Percentiles rank a stretch among this genome's conserved stretches.
Evolutionary conservation across 1,284 basidiomycete species (phyloP).

Genomic region (Boletus smithii): DNA sequence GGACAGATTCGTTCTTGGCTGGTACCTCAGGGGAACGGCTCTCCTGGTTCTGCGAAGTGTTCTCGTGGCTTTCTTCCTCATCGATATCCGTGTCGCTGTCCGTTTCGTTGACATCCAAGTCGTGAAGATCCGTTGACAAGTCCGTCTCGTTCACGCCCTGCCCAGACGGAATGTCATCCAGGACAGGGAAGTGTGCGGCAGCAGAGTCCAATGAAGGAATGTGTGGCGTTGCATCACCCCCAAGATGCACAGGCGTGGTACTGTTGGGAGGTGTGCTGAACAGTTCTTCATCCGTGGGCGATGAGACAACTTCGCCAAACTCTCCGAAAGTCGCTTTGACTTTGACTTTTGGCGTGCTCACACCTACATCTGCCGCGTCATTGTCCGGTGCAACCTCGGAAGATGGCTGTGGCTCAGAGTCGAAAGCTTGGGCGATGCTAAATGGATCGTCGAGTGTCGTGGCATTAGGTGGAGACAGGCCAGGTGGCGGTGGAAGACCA

Average conservation of each 20-base stretch:
- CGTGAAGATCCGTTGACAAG: constrained; percentile 52
- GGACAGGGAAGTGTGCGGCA: constrained; percentile 42
- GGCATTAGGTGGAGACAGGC: constrained; percentile 16
- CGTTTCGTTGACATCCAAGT: constrained; percentile 63
- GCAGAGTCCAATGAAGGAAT: constrained; percentile 34
- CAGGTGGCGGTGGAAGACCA: constrained; percentile 29
- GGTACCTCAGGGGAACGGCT: constrained; percentile 20
- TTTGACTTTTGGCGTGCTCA: constrained; percentile 22
- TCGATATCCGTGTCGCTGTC: constrained; percentile 49
- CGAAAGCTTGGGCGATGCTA: constrained; percentile 51
- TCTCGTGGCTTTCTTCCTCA: constrained; percentile 44
- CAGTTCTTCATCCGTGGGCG: constrained; percentile 47
- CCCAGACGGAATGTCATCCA: constrained; percentile 38
- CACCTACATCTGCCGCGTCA: constrained; percentile 25
- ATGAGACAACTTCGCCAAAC: constrained; percentile 24
- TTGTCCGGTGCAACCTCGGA: constrained; percentile 23
- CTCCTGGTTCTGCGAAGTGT: constrained; percentile 17
- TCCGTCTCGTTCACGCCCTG: constrained; percentile 48
- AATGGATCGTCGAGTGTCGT: constrained; percentile 49
- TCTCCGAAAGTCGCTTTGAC: constrained; percentile 11
- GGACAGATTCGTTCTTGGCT: constrained; percentile 17
- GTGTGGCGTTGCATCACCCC: constrained; percentile 19
- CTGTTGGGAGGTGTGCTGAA: constrained; percentile 61
- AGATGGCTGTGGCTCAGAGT: constrained; percentile 18
- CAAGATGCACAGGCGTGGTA: constrained; percentile 29